Percentiles rank a stretch among this genome's conserved stretches.
These are phyloP conservation scores for Cocos nucifera DNA, from an alignment of 176 grass and related monocot species.

Conservation along the genomic window DNA sequence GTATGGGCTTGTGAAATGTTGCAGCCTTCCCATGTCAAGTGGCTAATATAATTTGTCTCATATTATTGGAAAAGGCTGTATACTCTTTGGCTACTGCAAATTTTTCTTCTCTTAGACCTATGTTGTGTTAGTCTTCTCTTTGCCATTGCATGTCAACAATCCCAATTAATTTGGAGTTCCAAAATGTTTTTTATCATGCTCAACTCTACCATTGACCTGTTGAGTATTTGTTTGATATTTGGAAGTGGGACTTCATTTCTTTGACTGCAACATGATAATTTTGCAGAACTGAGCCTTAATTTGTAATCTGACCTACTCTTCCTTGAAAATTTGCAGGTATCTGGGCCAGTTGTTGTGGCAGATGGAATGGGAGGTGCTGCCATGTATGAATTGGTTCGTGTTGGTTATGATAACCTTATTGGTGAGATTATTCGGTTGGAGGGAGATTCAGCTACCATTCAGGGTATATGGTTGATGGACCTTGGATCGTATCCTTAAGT, in stretches of 20 bases:
- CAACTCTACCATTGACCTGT: no score
- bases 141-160: no score
- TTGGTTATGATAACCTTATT: constrained; percentile 41
- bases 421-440: constrained; percentile 53
- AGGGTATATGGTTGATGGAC: not conserved
- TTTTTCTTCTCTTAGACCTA: no score
- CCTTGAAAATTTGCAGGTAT: constrained; percentile 38
- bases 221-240: no score
- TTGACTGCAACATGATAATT: not conserved
- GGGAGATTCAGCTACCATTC: constrained; percentile 44
- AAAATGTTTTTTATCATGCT: no score
- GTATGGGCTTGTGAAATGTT: no score
- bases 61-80: no score
- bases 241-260: not conserved
- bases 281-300: not conserved
- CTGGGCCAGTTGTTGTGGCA: constrained; percentile 73
- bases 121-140: no score
- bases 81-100: no score
- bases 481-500: not conserved
- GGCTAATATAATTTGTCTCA: no score
- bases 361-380: constrained; percentile 68
- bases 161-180: no score
- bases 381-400: constrained; percentile 55
- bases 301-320: not conserved
- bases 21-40: no score